Conservation (phyloP, 2,329 filamentous ascomycete species). For the Hyphodiscus sp. region DNA sequence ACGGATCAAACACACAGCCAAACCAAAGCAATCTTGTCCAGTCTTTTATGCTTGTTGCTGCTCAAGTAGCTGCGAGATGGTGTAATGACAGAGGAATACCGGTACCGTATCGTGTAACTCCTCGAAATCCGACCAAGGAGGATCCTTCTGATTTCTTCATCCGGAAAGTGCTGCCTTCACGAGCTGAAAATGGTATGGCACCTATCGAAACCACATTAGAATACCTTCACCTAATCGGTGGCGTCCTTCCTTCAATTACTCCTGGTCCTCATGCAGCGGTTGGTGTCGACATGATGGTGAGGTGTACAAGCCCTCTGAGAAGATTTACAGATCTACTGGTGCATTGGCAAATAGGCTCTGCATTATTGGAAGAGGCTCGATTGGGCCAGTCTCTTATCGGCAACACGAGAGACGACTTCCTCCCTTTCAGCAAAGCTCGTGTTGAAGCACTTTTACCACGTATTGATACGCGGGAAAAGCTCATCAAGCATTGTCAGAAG, state of each 20-base stretch:
- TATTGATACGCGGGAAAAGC: constrained; percentile 24
- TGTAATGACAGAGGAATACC: constrained; percentile 51
- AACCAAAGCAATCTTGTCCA: constrained; percentile 36
- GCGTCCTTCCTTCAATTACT: constrained; percentile 44
- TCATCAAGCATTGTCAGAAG: constrained; percentile 10
- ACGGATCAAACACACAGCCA: neutral
- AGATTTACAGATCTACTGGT: constrained; percentile 56
- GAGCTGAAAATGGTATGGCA: constrained; percentile 10
- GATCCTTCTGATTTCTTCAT: constrained; percentile 22
- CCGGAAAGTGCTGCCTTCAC: constrained; percentile 18
- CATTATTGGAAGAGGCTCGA: constrained; percentile 41
- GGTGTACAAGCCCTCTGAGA: constrained; percentile 60
- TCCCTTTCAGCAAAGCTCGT: constrained; percentile 25
- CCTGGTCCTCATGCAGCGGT: constrained; percentile 51
- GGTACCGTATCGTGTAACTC: constrained; percentile 45
- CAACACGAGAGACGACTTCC: constrained; percentile 25
- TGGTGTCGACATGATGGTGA: constrained; percentile 54
- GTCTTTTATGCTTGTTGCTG: constrained; percentile 54
- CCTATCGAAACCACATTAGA: constrained; percentile 8
- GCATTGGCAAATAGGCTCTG: constrained; percentile 61
- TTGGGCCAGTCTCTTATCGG: constrained; percentile 32
- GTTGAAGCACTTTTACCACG: constrained; percentile 25
- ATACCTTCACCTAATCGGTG: constrained; percentile 38
- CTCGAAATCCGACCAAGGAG: constrained; percentile 17
- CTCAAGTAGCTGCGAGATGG: constrained; percentile 55